Base-by-base conservation (phyloP, 805 yeast species). In the Scheffersomyces stipitis region DNA sequence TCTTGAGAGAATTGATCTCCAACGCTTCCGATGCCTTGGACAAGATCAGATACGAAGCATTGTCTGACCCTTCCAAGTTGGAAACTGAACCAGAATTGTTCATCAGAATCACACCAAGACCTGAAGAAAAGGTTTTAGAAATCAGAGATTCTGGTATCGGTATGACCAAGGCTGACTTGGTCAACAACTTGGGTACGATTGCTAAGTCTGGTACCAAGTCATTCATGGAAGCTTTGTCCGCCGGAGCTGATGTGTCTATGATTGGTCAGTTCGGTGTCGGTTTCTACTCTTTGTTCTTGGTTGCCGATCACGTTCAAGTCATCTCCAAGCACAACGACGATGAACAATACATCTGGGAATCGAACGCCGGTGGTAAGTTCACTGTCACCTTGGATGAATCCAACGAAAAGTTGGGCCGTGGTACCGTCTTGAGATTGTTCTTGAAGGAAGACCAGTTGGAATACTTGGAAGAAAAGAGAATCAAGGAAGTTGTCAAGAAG, bases 211-310 rank as follows among this genome's bases (percentile, higher is more conserved):
- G 99, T 76, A 93, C 99, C 58, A 93, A 93, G 78, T 88, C 96
- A 56, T 93, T 93, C 72, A 93, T 93, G 99, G 99, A 93, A 76
- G 99, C 99, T 52, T 79, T 95, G 52, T 84, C 96, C 51, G 98
- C 97, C 50, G 99, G 99, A 75, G 99, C 99, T 45, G 99, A 93
- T 70, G 97, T 93, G 47, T 90, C 98, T 49, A 93, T 93, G 99
- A 93, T 93, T 75, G 99, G 99, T 81, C 99, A 93, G 77, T 93
- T 93, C 78, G 99, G 99, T 89, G 99, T 93, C 58, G 99, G 99
- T 83, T 93, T 93, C 91, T 93, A 93, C 84, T 93, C 99, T 38
- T 78, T 91, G 54, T 93, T 93, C 86, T 81, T 93, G 76, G 99
- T 93, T 65, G 98, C 99, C 58, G 99, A 93, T 76, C 87, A 81